phyloP scores from a whole-genome alignment of 2,329 filamentous ascomycete genomes.

The Fusarium subtropicale region DNA sequence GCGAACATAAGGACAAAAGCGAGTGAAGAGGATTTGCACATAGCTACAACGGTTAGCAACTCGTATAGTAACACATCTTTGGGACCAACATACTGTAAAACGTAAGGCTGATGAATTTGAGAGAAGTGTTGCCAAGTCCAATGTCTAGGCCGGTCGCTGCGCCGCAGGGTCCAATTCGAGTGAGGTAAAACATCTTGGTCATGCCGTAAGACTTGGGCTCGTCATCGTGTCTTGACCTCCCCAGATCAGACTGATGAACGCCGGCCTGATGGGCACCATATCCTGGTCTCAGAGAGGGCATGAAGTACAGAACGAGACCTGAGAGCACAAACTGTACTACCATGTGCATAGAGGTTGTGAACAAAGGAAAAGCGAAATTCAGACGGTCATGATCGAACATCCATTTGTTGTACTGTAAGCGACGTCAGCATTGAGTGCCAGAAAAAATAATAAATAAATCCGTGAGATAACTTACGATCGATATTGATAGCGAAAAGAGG shows the following conservation, averaged over 20 bases:
- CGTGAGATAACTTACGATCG: slow-evolving; percentile 71
- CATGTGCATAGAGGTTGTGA: slow-evolving; percentile 97
- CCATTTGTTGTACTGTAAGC: slow-evolving; percentile 94
- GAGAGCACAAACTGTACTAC: slow-evolving; percentile 89
- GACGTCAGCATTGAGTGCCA: slow-evolving; percentile 36
- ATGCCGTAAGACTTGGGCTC: slow-evolving; percentile 73
- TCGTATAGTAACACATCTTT: not conserved
- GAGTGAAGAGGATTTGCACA: slow-evolving; percentile 98
- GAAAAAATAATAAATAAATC: not conserved
- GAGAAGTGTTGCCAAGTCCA: slow-evolving; percentile 92
- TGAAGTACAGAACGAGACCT: slow-evolving; percentile 79
- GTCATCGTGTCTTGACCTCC: slow-evolving; percentile 63
- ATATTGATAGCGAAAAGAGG: slow-evolving; percentile 91
- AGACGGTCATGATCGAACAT: slow-evolving; percentile 91
- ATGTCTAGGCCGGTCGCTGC: slow-evolving; percentile 95
- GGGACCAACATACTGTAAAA: slow-evolving; percentile 80
- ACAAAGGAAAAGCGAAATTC: slow-evolving; percentile 93
- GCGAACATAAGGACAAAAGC: slow-evolving; percentile 96
- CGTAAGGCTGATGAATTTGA: slow-evolving; percentile 95
- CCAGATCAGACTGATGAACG: slow-evolving; percentile 59
- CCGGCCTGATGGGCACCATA: slow-evolving; percentile 59
- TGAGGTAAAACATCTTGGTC: slow-evolving; percentile 91
- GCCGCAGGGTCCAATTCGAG: slow-evolving; percentile 90
- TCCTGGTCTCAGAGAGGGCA: slow-evolving; percentile 83
- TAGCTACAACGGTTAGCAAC: slow-evolving; percentile 64